Conservation (phyloP, 2,329 filamentous ascomycete species). For the Purpureocillium takamizusanense region DNA sequence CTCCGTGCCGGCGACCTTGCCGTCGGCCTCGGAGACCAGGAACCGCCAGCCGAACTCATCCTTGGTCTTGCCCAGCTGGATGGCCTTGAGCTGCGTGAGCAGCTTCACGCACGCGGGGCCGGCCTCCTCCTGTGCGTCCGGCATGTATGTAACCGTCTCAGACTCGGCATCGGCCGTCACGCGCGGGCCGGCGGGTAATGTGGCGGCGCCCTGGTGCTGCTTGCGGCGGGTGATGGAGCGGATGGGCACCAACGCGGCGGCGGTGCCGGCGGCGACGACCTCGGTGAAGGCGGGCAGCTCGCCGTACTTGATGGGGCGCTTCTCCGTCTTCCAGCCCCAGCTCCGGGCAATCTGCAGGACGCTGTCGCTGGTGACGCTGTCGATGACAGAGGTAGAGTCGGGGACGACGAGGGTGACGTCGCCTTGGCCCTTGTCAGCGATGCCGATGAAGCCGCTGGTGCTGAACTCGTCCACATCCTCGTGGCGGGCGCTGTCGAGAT, state of each 20-base stretch:
- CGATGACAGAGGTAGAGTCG: conserved; percentile 78
- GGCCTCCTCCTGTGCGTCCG: conserved; percentile 52
- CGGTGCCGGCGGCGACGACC: conserved; percentile 86
- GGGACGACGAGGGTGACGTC: conserved; percentile 73
- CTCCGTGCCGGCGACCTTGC: conserved; percentile 22
- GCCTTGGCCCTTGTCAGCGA: conserved; percentile 40
- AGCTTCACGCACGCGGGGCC: conserved; percentile 67
- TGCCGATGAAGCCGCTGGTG: conserved; percentile 87
- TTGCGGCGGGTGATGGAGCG: conserved; percentile 71
- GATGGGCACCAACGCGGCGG: conserved; percentile 84
- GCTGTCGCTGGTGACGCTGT: conserved; percentile 75
- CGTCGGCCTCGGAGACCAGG: conserved; percentile 35
- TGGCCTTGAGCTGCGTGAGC: conserved; percentile 67
- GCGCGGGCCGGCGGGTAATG: conserved; percentile 23
- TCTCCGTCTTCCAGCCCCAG: conserved; percentile 80
- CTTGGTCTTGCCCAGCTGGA: conserved; percentile 72
- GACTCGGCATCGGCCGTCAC: conserved; percentile 25
- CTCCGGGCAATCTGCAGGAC: conserved; percentile 65
- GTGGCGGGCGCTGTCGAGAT: conserved; percentile 77
- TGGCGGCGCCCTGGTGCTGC: conserved; percentile 5
- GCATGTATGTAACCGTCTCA: conserved; percentile 48
- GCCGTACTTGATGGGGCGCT: conserved; percentile 55
- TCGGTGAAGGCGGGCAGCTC: conserved; percentile 53
- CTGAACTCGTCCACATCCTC: conserved; percentile 93
- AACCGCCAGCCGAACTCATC: conserved; percentile 70